phyloP scores from a whole-genome alignment of 2,329 filamentous ascomycete genomes.

The Plenodomus biglobosus region DNA sequence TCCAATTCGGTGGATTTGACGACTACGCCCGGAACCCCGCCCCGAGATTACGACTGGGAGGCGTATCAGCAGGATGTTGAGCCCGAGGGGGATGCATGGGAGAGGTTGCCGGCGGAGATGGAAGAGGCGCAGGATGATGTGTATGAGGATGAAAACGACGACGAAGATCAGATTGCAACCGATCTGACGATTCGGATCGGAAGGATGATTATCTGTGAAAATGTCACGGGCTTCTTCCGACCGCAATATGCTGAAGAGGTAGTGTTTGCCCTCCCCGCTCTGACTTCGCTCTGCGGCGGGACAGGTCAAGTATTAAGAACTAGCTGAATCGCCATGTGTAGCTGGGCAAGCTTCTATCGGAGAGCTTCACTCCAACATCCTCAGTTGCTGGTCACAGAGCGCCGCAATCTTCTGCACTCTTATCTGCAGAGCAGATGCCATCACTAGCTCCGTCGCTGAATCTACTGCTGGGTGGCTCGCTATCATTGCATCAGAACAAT shows the following conservation, averaged over 20 bases:
- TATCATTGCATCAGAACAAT: conserved; percentile 29
- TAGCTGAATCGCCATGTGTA: conserved; percentile 33
- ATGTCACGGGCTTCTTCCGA: conserved; percentile 43
- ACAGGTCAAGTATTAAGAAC: conserved; percentile 9
- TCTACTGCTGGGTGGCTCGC: conserved; percentile 36
- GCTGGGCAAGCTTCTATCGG: conserved; percentile 43
- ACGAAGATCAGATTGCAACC: conserved; percentile 43
- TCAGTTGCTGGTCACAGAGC: conserved; percentile 41
- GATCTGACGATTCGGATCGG: conserved; percentile 44
- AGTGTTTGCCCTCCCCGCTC: conserved; percentile 22
- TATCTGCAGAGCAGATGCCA: conserved; percentile 44
- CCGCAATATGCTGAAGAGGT: conserved; percentile 47
- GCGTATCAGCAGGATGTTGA: conserved; percentile 45
- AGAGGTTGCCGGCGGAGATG: conserved; percentile 39
- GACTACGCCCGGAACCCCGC: conserved; percentile 42
- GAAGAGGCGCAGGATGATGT: conserved; percentile 44
- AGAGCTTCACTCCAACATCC: conserved; percentile 35
- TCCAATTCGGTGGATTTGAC: conserved; percentile 33
- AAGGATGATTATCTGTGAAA: conserved; percentile 46
- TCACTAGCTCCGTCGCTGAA: conserved; percentile 42
- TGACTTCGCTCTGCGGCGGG: conserved; percentile 6
- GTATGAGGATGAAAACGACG: conserved; percentile 43
- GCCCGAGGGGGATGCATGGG: conserved; percentile 42
- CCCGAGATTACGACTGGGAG: conserved; percentile 45
- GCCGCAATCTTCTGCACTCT: conserved; percentile 37